Base-by-base conservation (phyloP, 2,329 filamentous ascomycete genomes). In the Fusarium coicis region DNA sequence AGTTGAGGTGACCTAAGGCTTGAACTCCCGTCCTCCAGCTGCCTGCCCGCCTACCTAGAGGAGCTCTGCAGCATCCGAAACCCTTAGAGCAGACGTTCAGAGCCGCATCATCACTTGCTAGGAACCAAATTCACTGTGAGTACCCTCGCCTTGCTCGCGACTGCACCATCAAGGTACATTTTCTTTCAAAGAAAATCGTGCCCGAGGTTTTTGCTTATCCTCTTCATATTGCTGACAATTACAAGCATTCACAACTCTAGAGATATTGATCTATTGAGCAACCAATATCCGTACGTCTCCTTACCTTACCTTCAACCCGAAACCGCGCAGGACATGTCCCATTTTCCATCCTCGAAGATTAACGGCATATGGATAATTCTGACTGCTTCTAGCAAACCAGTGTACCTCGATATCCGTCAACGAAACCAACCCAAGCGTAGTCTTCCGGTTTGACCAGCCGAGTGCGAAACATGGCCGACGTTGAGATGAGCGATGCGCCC, bases 401-500 rank as follows among this genome's bases (percentile, higher is more conserved):
- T 32, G 55, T 32, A 28, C 26, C 34, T 37, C 47, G 30, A 37
- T 26, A 34, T 26, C 43, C 36, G 39, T 30, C 57, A 46, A 58
- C 44, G 39, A 42, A 58, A 40, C n/a, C 55, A 21, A 26, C 19
- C 32, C 28, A 19, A 57, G 14, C 40, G 30, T 36, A 18, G 40
- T 47, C 16, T 57, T 34, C n/a, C 40, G 21, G 43, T 10, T 49
- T 34, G 14, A 30, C 23, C 50, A 28, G 19, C 19, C 21, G 15
- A 8, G 26, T 21, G 26, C 26, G 50, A 54, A 54, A 54, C 72
- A 98, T 98, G 96, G 93, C 95, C 66, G 96, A 99, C 84, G 92
- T 98, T 56, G 95, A 98, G 80, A 98, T 98, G 96, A 93, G 93
- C 61, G 96, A 98, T 83, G 95, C 93, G 52, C 90, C 91, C 39